Evolutionary conservation across 805 yeast genomes (phyloP).

Genomic region (Kodamaea kakaduensis): DNA sequence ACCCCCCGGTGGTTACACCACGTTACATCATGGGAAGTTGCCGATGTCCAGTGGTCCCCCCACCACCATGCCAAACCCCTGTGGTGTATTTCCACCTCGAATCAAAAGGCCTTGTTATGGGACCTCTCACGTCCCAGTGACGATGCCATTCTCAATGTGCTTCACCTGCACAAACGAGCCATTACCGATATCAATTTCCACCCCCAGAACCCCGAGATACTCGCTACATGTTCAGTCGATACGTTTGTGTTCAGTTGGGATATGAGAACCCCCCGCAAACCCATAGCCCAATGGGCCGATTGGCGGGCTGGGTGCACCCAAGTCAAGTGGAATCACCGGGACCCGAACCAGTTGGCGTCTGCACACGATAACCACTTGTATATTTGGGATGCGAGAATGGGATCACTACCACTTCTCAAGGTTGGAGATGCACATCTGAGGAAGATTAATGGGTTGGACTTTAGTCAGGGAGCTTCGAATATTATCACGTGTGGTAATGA

Average conservation of each 20-base stretch:
- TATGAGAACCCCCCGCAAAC: conserved; percentile 70
- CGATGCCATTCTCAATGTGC: conserved; percentile 75
- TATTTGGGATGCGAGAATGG: conserved; percentile 86
- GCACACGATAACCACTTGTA: conserved; percentile 78
- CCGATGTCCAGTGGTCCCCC: conserved; percentile 98
- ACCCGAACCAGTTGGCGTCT: conserved; percentile 76
- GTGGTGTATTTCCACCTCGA: conserved; percentile 92
- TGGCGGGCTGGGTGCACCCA: conserved; percentile 95
- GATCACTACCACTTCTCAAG: conserved; percentile 66
- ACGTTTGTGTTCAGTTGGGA: conserved; percentile 90
- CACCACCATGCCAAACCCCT: conserved; percentile 71
- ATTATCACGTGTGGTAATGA: conserved; percentile 86
- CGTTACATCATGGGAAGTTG: conserved; percentile 95
- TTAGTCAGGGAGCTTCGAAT: conserved; percentile 55
- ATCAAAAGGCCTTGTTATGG: conserved; percentile 95
- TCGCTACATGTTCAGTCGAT: conserved; percentile 93
- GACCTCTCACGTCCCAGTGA: conserved; percentile 69
- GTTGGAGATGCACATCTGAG: conserved; percentile 71
- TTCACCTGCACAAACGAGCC: conserved; percentile 90
- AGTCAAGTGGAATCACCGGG: conserved; percentile 84
- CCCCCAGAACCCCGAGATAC: conserved; percentile 75
- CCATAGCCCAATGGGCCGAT: conserved; percentile 79
- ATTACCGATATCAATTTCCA: conserved; percentile 95
- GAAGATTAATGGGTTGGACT: conserved; percentile 86
- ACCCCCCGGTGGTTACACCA: conserved; percentile 94